Base-by-base conservation (phyloP, 1,139 yeast species). In the Pichia sp. region DNA sequence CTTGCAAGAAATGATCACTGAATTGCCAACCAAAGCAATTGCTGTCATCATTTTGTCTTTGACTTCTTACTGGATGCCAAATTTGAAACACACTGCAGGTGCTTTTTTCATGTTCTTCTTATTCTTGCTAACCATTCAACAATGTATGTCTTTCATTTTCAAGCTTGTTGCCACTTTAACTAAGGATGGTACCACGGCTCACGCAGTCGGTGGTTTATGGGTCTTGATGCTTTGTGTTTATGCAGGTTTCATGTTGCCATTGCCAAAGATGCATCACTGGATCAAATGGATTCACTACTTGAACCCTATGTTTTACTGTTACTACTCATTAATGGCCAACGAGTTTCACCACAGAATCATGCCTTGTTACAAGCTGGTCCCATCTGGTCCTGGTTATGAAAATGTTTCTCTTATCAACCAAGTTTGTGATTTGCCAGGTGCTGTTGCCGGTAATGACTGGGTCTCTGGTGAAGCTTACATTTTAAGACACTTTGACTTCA, bases 241-340 rank as follows among this genome's bases (percentile, higher is more conserved):
- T 62, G 74, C 82, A 13, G 78, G 82, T 29, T 81, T 75, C 67
- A 75, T 79, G 77, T 77, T 81, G 61, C 85, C 79, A 62, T 65
- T 76, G 52, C 81, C 80, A 11, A 74, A 78, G 1, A 81, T 81
- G 84, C 83, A 77, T 58, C 82, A 81, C 46, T 81, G 85, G 85
- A 80, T 80, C 63, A 77, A 79, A 64, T 82, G 87, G 87, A 75
- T 81, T 45, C 77, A 81, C 5, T 82, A 80, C 62, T 70, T 81
- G 54, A 72, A 82, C 60, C 87, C 87, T 4, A 67, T 82, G 52
- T 69, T 79, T 48, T 82, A 81, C 61, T 81, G 79, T 7, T 82
- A 80, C 57, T 86, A 82, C 63, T 72, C 82, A 11, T 72, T 82
- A 72, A 67, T 82, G 58, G 71, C 79, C 15, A 72, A 75, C 44